These are phyloP conservation scores for Litsea cubeba DNA, from an alignment of 164 flowering plant species.

Conservation along the genomic window DNA sequence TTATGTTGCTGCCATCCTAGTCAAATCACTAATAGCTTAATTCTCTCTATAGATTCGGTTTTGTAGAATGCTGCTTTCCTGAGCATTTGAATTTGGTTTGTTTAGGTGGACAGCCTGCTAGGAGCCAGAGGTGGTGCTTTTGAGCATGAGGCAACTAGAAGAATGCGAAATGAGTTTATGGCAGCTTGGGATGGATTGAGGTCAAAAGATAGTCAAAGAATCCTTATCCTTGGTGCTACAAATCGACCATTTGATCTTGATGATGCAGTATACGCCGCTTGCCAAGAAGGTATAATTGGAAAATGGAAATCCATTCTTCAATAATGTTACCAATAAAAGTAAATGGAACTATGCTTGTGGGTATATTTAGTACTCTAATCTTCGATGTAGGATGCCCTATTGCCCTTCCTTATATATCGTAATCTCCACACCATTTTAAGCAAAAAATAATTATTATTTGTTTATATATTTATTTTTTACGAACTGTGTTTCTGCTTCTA, in stretches of 20 bases:
- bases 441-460: too few species aligned
- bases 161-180: slow-evolving; percentile 99
- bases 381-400: too few species aligned
- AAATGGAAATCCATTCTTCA: neutral
- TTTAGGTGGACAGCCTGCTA: slow-evolving; percentile 92
- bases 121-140: slow-evolving; percentile 97
- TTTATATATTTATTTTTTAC: neutral
- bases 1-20: neutral
- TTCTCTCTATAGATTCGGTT: neutral
- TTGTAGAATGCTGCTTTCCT: neutral
- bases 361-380: too few species aligned
- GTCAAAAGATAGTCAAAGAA: slow-evolving; percentile 93
- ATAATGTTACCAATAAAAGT: neutral
- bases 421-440: too few species aligned
- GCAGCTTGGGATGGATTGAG: slow-evolving; percentile 99
- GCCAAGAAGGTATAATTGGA: slow-evolving; percentile 70
- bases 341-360: neutral
- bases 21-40: neutral
- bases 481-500: neutral
- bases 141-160: slow-evolving; percentile 98
- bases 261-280: slow-evolving; percentile 98
- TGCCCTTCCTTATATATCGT: too few species aligned
- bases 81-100: slow-evolving; percentile 9
- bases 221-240: slow-evolving; percentile 96
- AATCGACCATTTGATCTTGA: slow-evolving; percentile 99